Evolutionary conservation across 2,329 filamentous ascomycete species (phyloP), one percentile per base, ranked within the genome.

Genomic region (Fragosphaeria purpurea): DNA sequence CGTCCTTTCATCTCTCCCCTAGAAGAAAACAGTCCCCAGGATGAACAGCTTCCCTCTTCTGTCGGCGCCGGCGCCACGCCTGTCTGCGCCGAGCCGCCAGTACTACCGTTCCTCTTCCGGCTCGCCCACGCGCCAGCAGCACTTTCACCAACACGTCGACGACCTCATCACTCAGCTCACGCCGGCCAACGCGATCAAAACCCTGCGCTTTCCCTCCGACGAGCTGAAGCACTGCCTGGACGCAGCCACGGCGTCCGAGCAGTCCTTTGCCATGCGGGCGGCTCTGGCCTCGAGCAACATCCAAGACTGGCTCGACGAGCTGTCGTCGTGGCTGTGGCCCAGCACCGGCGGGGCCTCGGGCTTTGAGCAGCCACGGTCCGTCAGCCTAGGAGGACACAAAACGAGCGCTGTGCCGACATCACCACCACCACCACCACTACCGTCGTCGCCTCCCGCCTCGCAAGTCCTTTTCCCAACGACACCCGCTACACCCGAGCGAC

Each of bases 221-320:
- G 64, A 71, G 41, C 63, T 84, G 13, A 76, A 75, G 60, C 61
- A 67, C 44, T 85, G 81, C 61, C 75, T 88, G 52, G 76, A 82
- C 53, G 71, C 70, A 38, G 79, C 83, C 12, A 82, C 83, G 1
- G 67, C 74, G 4, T 68, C 77, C 31, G 85, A 91, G 65, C 79
- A 83, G 59, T 81, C 84, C 12, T 82, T 91, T 64, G 85, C 83
- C 41, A 72, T 83, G 59, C 77, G 80, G 55, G 82, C 85, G 42
- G 86, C 86, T 41, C 66, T 82, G 54, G 82, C 85, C 12, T 85
- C 85, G 10, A 79, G 83, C 59, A 81, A 78, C 55, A 79, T 93
- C 55, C 76, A 83, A 64, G 75, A 79, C 60, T 93, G 87, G 86
- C 73, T 86, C 32, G 71, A 79, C n/a, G 87, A 93, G 69, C 71